phyloP scores from a whole-genome alignment of 2,329 filamentous ascomycete genomes.

The Fusarium miscanthi region DNA sequence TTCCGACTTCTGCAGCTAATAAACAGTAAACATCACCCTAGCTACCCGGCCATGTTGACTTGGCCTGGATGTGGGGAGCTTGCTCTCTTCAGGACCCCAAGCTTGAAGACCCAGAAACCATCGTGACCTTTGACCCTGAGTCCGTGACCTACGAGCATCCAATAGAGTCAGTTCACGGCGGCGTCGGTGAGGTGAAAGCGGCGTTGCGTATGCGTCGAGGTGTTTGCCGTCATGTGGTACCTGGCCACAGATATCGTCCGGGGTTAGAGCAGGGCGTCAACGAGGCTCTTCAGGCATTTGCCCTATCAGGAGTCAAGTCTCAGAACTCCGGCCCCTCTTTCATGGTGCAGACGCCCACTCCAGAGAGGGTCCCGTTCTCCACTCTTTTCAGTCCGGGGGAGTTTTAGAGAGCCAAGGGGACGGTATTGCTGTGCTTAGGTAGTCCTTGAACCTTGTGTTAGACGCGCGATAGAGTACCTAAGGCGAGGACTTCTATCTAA shows the following conservation, averaged over 20 bases:
- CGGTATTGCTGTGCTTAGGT: background rate
- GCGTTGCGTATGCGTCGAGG: slow-evolving; percentile 29
- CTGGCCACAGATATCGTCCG: slow-evolving; percentile 38
- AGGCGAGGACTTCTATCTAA: background rate
- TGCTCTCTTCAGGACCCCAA: background rate
- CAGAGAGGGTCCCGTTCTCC: slow-evolving; percentile 12
- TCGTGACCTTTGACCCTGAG: slow-evolving; percentile 40
- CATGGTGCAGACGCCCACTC: slow-evolving; percentile 18
- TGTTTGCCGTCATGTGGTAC: slow-evolving; percentile 39
- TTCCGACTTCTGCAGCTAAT: background rate
- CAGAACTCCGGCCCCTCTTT: slow-evolving; percentile 10
- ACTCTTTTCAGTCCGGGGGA: slow-evolving; percentile 40
- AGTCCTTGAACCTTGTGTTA: background rate
- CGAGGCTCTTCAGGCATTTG: slow-evolving; percentile 9
- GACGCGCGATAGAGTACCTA: slow-evolving; percentile 1
- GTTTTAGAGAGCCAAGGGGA: slow-evolving; percentile 7
- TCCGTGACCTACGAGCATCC: slow-evolving; percentile 41
- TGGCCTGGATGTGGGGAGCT: slow-evolving; percentile 27
- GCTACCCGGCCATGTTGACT: background rate
- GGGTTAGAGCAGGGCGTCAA: slow-evolving; percentile 26
- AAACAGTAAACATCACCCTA: background rate
- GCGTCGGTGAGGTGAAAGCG: slow-evolving; percentile 41
- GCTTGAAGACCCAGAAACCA: slow-evolving; percentile 8
- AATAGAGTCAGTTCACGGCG: slow-evolving; percentile 34
- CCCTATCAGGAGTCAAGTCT: slow-evolving; percentile 33